Conservation (phyloP, 805 yeast species). For the Myxozyma monticola region DNA sequence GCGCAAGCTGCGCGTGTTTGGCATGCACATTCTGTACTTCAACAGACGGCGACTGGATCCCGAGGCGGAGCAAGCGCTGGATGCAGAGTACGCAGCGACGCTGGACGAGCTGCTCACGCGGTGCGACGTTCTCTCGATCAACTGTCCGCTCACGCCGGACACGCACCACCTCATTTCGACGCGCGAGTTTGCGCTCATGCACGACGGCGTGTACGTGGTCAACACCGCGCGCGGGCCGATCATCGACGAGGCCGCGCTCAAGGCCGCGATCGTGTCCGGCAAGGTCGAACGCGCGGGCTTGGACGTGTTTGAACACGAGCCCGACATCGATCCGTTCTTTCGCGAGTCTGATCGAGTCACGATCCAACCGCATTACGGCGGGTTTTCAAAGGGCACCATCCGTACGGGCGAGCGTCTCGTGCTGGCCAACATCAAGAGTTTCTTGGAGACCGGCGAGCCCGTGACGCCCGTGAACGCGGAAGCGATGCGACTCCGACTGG, state of each 20-base stretch:
- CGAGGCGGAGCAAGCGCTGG: slow-evolving; percentile 47
- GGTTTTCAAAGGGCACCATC: slow-evolving; percentile 41
- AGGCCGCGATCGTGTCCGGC: slow-evolving; percentile 49
- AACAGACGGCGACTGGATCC: slow-evolving; percentile 50
- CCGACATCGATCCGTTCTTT: slow-evolving; percentile 51
- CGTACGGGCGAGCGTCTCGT: slow-evolving; percentile 13
- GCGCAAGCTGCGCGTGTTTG: slow-evolving; percentile 52
- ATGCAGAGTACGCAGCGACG: slow-evolving; percentile 41
- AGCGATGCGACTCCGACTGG: not conserved
- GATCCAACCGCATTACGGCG: slow-evolving; percentile 59
- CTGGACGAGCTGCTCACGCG: slow-evolving; percentile 50
- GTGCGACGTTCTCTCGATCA: slow-evolving; percentile 52
- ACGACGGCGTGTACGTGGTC: slow-evolving; percentile 54
- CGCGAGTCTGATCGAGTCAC: slow-evolving; percentile 48
- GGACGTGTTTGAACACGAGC: slow-evolving; percentile 64
- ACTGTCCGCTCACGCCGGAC: slow-evolving; percentile 54
- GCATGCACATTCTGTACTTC: slow-evolving; percentile 53
- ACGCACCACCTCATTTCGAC: slow-evolving; percentile 53
- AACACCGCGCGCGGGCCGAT: slow-evolving; percentile 66
- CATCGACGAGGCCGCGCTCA: slow-evolving; percentile 54
- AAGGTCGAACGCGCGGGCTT: slow-evolving; percentile 55
- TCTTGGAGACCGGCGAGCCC: slow-evolving; percentile 17
- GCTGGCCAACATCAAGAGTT: slow-evolving; percentile 11
- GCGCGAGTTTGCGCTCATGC: slow-evolving; percentile 49
- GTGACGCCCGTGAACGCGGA: slow-evolving; percentile 14